These are phyloP conservation scores for Pilobolus umbonatus DNA, from an alignment of 192 early-diverging fungal genomes.

Conservation along the genomic window DNA sequence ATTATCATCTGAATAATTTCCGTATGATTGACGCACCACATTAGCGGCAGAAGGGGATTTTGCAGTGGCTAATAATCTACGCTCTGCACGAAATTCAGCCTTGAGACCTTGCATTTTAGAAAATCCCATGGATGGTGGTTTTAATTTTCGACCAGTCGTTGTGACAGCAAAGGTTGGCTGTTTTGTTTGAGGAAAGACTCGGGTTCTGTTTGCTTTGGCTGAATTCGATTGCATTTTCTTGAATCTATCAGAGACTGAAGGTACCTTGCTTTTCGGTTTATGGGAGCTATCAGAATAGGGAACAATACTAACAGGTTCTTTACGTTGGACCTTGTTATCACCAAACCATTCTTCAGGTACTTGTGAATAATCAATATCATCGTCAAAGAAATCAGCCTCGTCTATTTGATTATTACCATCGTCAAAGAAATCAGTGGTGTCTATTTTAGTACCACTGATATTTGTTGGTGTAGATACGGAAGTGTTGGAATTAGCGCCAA, in stretches of 20 bases:
- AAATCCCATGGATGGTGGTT: slow-evolving; percentile 31
- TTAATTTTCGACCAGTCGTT: slow-evolving; percentile 20
- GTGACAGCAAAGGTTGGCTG: slow-evolving; percentile 22
- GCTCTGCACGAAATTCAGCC: slow-evolving; percentile 24
- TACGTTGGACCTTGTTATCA: not conserved
- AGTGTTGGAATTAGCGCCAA: not conserved
- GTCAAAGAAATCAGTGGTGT: not conserved
- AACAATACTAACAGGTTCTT: not conserved
- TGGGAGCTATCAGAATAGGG: not conserved
- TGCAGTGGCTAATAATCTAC: slow-evolving; percentile 19
- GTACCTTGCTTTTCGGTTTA: not conserved
- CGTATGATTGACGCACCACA: not conserved
- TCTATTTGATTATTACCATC: slow-evolving; percentile 29
- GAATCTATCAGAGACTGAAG: no score
- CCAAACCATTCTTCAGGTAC: slow-evolving; percentile 35
- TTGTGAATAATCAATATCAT: slow-evolving; percentile 35
- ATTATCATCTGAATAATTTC: not conserved
- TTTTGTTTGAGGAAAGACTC: not conserved
- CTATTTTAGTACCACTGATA: not conserved
- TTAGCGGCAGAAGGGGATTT: slow-evolving; percentile 13
- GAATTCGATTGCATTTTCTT: no score
- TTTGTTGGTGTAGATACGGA: not conserved
- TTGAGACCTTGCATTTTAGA: slow-evolving; percentile 20
- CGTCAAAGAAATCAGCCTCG: slow-evolving; percentile 4
- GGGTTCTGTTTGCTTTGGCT: slow-evolving; percentile 5